phyloP scores from a whole-genome alignment of 2,329 filamentous ascomycete genomes.

The Aureobasidium namibiae region DNA sequence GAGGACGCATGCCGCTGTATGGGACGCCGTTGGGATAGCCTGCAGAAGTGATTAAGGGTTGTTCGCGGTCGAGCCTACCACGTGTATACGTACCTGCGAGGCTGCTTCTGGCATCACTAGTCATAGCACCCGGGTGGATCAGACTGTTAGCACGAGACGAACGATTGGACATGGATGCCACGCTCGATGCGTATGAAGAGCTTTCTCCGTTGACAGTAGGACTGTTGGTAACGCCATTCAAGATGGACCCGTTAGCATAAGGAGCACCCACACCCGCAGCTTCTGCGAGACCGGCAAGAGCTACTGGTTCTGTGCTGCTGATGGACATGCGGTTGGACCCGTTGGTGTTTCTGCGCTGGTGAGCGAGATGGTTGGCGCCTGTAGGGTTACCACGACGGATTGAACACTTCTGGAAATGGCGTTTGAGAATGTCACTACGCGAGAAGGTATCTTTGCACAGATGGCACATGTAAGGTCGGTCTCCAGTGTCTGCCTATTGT shows the following conservation, averaged over 20 bases:
- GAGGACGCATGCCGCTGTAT: conserved; percentile 23
- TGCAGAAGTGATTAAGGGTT: conserved; percentile 19
- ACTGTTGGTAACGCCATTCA: conserved; percentile 22
- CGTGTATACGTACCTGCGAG: conserved; percentile 22
- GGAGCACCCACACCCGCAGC: conserved; percentile 21
- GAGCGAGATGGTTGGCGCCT: conserved; percentile 86
- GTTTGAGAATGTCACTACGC: conserved; percentile 94
- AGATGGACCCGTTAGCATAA: conserved; percentile 22
- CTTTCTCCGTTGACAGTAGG: conserved; percentile 28
- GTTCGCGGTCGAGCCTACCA: conserved; percentile 21
- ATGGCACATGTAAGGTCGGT: conserved; percentile 96
- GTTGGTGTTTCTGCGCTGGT: conserved; percentile 46
- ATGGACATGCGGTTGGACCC: conserved; percentile 26
- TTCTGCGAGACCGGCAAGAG: conserved; percentile 27
- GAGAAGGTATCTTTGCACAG: conserved; percentile 97
- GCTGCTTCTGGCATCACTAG: conserved; percentile 10
- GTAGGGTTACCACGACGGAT: conserved; percentile 93
- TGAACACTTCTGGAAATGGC: conserved; percentile 98
- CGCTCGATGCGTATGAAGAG: conserved; percentile 27
- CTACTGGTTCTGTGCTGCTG: conserved; percentile 28
- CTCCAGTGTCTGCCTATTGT: conserved; percentile 70
- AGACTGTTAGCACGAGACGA: conserved; percentile 43
- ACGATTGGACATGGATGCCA: conserved; percentile 37
- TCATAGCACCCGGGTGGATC: conserved; percentile 32
- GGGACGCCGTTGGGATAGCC: conserved; percentile 24